Base-by-base conservation (phyloP, 164 flowering plant genomes). In the Dillenia suffruticosa region DNA sequence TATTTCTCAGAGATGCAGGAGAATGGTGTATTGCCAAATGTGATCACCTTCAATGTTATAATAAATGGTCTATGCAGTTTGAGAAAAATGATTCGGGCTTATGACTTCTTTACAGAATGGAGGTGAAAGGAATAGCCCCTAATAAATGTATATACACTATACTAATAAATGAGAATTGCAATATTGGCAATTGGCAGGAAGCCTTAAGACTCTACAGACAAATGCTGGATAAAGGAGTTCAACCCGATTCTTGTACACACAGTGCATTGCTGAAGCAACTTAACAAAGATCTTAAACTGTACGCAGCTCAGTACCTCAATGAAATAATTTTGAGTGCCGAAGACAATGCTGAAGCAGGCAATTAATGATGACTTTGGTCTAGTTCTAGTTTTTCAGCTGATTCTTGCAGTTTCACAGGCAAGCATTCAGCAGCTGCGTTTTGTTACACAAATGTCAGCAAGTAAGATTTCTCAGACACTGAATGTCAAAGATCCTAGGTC, bases 91-190 rank as follows among this genome's bases (percentile, higher is more conserved):
- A 78, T 68, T 19, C 54, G 72, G 60, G 93, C 91, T 44, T 76
- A 84, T 74, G 59, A 47, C 7, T 67, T 58, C 58, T 80, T 85
- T 58, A 14, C 57, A 57, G 81, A 78, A 87, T 89, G 91, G 71
- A 73, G 59, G 74, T 64, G 49, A 76, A 67, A 47, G 81, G 84
- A 22, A 52, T 89, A 49, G 48, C 52, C 15, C 88, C 93, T 11
- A 85, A 87, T 63, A 89, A 84, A 68, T 85, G 79, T 64, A 81
- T 79, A 12, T 87, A 87, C 70, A 85, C 88, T 15, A 71, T 81
- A 46, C 65, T 89, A 58, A 89, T 89, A 67, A 74, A 80, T 63
- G 81, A 58, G 63, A 82, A 83, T 74, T 72, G 76, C 66, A 68
- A 79, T 24, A 15, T 64, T 56, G 83, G 77, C 45, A 71, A 84